Base-by-base conservation (phyloP, 164 flowering plant genomes). In the Dillenia turbinata region DNA sequence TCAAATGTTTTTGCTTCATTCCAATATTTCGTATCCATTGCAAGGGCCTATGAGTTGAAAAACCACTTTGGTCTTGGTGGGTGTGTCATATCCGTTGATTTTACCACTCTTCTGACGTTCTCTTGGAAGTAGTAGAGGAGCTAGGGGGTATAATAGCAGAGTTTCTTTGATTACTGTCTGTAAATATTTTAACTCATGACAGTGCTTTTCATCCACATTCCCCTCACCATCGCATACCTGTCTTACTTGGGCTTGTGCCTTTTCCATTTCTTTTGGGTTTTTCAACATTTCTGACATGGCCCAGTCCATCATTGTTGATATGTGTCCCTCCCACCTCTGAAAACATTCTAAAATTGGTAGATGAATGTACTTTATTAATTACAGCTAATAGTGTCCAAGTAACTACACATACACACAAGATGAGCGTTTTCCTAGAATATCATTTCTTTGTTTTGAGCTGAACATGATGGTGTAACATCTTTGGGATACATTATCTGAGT, bases 21-120 rank as follows among this genome's bases (percentile, higher is more conserved):
- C 72, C 76, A 81, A 17, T 57, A 24, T 12, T 62, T 49, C 12
- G 75, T 70, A 56, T 76, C 74, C 60, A 75, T 33, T 49, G 51
- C 66, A 19, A 54, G 22, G 9, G 68, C 61, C 68, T 61, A 57
- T 48, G 49, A 6, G 0, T 65, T 65, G n/a, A 12, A 56, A 6
- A 16, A 57, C 43, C 15, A 65, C 68, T 56, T 57, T 49, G 9
- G 49, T 65, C 43, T 50, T 44, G n/a, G 9, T 12, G 10, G 68
- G 61, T 49, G 57, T 43, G 33, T 26, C 66, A 45, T 57, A 68
- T 44, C 66, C 61, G 49, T 60, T 26, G 12, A 69, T 64, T 33
- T 53, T 47, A 46, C 69, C 65, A 9, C 48, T 64, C 44, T 70
- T 69, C 24, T 62, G 12, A 56, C 65, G 60, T 19, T 64, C 53